These are phyloP conservation scores for Beta macrorhiza DNA, from an alignment of 179 eudicot species.

Conservation along the genomic window DNA sequence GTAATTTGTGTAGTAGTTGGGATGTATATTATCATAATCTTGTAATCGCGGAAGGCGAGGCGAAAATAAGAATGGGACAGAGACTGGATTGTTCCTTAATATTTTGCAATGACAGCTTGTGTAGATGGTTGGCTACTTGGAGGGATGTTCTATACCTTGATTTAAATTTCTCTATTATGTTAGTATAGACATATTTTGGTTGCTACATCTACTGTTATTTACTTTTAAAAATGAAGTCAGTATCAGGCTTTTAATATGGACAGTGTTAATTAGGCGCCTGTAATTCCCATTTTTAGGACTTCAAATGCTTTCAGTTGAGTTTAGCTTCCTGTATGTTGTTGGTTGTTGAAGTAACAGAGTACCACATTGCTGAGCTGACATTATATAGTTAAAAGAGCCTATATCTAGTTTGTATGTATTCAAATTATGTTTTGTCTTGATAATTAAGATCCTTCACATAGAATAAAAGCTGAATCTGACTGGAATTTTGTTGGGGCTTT, in stretches of 20 bases:
- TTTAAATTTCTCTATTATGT: background rate
- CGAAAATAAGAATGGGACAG: background rate
- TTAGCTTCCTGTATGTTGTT: background rate
- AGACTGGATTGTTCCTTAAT: background rate
- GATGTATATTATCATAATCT: background rate
- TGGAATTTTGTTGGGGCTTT: too few relatives aligned
- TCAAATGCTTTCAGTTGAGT: background rate
- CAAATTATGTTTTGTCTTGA: background rate
- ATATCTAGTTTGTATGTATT: too few relatives aligned
- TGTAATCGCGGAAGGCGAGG: background rate
- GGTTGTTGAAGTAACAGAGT: background rate
- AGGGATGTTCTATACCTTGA: background rate
- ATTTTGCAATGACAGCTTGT: background rate
- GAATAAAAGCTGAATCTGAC: background rate
- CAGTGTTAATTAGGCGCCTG: background rate
- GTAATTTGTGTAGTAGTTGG: background rate
- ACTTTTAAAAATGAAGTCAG: background rate
- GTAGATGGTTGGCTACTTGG: background rate
- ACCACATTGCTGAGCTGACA: background rate
- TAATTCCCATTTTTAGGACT: background rate
- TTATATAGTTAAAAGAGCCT: too few relatives aligned
- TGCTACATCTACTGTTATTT: background rate
- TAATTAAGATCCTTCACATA: background rate
- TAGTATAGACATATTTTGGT: background rate
- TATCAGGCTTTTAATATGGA: background rate